Conservation (phyloP, 2,329 filamentous ascomycete species). For the Microdochium nivale region DNA sequence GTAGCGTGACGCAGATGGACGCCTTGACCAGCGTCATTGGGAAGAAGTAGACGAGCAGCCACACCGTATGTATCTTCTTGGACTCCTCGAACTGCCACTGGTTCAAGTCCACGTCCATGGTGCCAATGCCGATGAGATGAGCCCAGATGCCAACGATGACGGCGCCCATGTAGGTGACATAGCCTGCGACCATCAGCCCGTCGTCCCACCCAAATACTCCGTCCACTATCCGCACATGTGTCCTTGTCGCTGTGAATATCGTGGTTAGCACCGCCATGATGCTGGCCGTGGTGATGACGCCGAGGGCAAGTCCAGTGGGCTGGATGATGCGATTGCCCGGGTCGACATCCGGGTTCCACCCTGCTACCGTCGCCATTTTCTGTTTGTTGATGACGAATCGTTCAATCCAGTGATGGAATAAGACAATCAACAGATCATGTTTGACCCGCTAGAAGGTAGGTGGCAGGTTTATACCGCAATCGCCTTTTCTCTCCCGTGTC, state of each 20-base stretch:
- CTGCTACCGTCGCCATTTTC: neutral
- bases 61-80: conserved; percentile 14
- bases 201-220: conserved; percentile 6
- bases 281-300: neutral
- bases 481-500: neutral
- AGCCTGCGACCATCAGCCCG: conserved; percentile 6
- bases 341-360: neutral
- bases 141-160: conserved; percentile 5
- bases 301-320: neutral
- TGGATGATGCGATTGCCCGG: neutral
- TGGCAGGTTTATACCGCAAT: neutral
- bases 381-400: neutral
- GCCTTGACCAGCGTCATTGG: conserved; percentile 18
- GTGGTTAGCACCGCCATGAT: neutral
- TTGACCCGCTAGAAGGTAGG: neutral
- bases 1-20: conserved; percentile 26
- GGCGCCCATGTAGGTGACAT: conserved; percentile 5
- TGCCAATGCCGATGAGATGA: conserved; percentile 12
- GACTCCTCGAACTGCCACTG: conserved; percentile 8
- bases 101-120: conserved; percentile 12
- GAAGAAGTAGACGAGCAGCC: conserved; percentile 17
- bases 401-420: neutral
- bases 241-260: neutral
- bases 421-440: neutral
- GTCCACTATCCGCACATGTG: conserved; percentile 3